Evolutionary conservation across 176 grass and related monocot genomes (phyloP).

Genomic region (Aegilops bicornis): DNA sequence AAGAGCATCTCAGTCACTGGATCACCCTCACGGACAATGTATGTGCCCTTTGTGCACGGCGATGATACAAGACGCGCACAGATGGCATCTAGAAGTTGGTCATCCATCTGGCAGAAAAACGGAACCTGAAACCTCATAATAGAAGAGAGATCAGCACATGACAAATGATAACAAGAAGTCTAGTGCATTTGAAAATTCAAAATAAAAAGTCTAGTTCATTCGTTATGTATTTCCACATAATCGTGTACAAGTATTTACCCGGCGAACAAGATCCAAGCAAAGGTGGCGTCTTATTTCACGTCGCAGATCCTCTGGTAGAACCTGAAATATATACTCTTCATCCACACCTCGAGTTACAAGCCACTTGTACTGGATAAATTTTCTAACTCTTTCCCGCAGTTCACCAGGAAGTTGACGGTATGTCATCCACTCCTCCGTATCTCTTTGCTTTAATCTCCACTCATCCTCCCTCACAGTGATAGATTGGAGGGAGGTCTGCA

Average conservation of each 20-base stretch:
- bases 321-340: constrained; percentile 64
- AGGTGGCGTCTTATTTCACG: constrained; percentile 90
- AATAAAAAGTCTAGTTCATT: too few species aligned
- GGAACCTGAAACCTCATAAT: constrained; percentile 57
- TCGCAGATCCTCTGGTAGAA: constrained; percentile 75
- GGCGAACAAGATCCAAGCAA: constrained; percentile 81
- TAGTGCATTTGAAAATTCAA: too few species aligned
- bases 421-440: constrained; percentile 94
- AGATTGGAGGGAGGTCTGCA: constrained; percentile 90
- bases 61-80: constrained; percentile 89
- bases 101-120: constrained; percentile 90
- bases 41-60: constrained; percentile 71
- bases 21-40: constrained; percentile 85
- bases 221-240: not conserved
- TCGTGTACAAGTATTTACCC: constrained; percentile 52
- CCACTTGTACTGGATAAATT: constrained; percentile 90
- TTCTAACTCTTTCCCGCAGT: constrained; percentile 63
- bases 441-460: constrained; percentile 89
- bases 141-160: not conserved
- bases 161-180: not conserved
- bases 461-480: constrained; percentile 85
- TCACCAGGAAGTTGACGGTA: constrained; percentile 70
- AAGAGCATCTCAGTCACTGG: constrained; percentile 98
- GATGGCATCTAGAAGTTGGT: constrained; percentile 82
- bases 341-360: constrained; percentile 74